phyloP scores from a whole-genome alignment of 2,329 filamentous ascomycete species.

The Fusarium nelsonii region DNA sequence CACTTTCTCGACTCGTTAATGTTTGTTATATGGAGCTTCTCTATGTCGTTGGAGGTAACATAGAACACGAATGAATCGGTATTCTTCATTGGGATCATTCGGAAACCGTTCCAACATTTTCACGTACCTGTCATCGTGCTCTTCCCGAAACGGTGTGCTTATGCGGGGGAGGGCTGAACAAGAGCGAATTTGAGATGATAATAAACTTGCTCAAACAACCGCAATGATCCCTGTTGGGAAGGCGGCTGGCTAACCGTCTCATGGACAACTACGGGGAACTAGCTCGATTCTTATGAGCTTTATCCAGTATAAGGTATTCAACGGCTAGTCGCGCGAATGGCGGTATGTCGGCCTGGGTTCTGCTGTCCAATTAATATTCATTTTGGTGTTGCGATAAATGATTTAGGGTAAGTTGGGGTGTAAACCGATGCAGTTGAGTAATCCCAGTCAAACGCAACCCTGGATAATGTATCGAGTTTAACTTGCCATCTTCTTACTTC shows the following conservation, averaged over 20 bases:
- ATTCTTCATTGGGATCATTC: background rate
- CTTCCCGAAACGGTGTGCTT: background rate
- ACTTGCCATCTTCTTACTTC: accelerated
- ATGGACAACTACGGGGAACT: background rate
- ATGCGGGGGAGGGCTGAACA: constrained; percentile 32
- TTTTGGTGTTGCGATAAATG: background rate
- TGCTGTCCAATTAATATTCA: background rate
- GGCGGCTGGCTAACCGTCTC: background rate
- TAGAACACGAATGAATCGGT: background rate
- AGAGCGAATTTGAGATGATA: constrained; percentile 37
- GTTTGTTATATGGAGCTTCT: background rate
- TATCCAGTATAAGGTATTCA: background rate
- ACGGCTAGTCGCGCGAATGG: background rate
- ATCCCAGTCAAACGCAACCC: too few relatives aligned
- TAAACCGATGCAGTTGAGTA: background rate
- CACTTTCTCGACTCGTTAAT: background rate
- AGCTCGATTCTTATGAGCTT: background rate
- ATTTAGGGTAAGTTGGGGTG: constrained; percentile 22
- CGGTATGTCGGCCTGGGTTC: background rate
- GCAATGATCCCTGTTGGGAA: constrained; percentile 45
- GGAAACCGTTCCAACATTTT: background rate
- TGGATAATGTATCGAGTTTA: accelerated
- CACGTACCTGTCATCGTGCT: constrained; percentile 1
- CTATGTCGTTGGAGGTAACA: background rate
- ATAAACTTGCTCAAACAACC: constrained; percentile 60